Base-by-base conservation (phyloP, 2,329 filamentous ascomycete genomes). In the Cordyceps farinosa region DNA sequence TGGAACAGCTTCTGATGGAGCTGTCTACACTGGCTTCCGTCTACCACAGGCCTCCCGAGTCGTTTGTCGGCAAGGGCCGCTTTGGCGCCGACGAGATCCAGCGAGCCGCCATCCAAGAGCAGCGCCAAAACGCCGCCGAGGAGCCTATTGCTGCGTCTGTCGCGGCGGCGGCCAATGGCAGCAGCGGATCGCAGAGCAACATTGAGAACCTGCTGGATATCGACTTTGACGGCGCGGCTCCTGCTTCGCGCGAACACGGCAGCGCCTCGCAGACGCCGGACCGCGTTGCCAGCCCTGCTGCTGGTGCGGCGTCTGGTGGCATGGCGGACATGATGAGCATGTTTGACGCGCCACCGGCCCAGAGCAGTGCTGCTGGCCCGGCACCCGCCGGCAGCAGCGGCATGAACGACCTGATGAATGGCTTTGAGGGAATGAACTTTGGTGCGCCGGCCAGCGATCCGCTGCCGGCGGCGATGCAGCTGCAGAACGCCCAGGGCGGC, bases 41-140 rank as follows among this genome's bases (percentile, higher is more conserved):
- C 29, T 99, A 99, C 78, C 95, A 99, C 85, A 98, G 97, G 79
- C 93, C 93, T 9, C 93, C 95, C 51, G 92, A 96, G 83, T 92
- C 94, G n/a, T 99, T 99, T 76, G 89, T 99, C 64, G 95, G 95
- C 69, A 92, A 96, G 77, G 95, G 95, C 48, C 88, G 94, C 51
- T 97, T 91, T 69, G 95, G 94, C 44, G 93, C 95, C 55, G 93
- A 97, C 75, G 92, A 91, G 65, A 92, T 99, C 72, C 95, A 98
- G 77, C 89, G 90, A 68, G 94, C 94, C 57, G 95, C 95, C 65
- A 97, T 99, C 73, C 93, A 97, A 80, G 95, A 99, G 79, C 92
- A 97, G 80, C 86, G 90, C 67, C 88, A 98, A 77, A 92, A 97
- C 70, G 91, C 91, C 1, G 90, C 88, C 66, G 95, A 98, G 70